Conservation (phyloP, 2,329 filamentous ascomycete species). For the Aspergillus ruber region DNA sequence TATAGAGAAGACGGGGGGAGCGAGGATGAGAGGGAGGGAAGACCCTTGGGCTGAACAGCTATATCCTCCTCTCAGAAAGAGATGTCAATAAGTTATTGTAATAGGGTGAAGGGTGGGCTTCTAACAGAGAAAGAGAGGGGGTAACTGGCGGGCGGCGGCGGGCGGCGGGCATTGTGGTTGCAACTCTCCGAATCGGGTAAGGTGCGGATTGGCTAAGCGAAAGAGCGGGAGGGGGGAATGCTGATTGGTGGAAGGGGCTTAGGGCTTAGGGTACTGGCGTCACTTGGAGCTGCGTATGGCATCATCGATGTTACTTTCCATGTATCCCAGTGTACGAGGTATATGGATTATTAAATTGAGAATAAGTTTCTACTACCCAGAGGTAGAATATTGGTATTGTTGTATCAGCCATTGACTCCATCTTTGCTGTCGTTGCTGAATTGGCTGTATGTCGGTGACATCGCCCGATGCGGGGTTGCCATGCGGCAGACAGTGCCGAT, state of each 20-base stretch:
- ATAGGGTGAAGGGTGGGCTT: too few species aligned
- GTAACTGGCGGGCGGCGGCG: background rate
- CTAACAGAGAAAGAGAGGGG: conserved; percentile 1
- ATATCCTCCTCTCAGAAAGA: too few species aligned
- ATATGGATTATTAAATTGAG: too few species aligned
- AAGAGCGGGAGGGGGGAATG: conserved; percentile 10
- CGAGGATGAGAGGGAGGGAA: conserved; percentile 24
- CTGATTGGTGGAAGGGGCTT: conserved; percentile 22
- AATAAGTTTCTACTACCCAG: too few species aligned
- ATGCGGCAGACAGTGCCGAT: too few species aligned
- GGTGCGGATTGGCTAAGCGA: conserved; percentile 34
- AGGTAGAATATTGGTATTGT: too few species aligned
- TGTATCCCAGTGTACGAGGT: background rate
- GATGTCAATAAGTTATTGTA: too few species aligned
- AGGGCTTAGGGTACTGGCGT: conserved; percentile 38
- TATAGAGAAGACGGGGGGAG: conserved; percentile 17
- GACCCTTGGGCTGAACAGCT: conserved; percentile 1
- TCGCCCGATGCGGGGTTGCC: too few species aligned
- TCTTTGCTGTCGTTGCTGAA: too few species aligned
- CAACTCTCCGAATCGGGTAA: conserved; percentile 28
- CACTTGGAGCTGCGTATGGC: conserved; percentile 20
- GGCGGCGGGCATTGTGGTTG: conserved; percentile 25
- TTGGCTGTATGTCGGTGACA: too few species aligned
- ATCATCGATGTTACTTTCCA: conserved; percentile 14
- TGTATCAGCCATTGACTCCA: too few species aligned